Evolutionary conservation across 768 basidiomycete species (phyloP).

Genomic region (Dacryopinax spathularia): DNA sequence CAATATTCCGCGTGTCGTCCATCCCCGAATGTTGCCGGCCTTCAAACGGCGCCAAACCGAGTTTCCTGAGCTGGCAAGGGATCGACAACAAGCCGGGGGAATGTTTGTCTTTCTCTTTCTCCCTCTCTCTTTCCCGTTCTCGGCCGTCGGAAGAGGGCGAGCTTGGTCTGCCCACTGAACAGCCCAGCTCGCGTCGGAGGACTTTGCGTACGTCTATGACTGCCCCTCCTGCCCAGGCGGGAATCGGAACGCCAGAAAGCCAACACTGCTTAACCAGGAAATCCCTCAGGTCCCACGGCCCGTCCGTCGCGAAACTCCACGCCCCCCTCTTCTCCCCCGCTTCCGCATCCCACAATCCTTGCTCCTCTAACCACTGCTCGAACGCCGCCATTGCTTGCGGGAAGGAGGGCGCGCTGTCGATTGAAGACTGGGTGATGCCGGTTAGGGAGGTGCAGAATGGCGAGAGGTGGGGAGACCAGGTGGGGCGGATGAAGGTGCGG

Average conservation of each 20-base stretch:
- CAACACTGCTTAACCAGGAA: conserved; percentile 16
- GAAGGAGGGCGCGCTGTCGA: conserved; percentile 66
- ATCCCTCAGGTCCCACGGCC: conserved; percentile 17
- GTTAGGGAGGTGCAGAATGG: conserved; percentile 77
- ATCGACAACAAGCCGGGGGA: conserved; percentile 25
- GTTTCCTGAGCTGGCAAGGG: conserved; percentile 54
- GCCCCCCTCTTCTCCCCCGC: not conserved
- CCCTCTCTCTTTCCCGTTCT: not conserved
- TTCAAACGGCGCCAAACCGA: conserved; percentile 59
- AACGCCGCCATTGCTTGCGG: conserved; percentile 50
- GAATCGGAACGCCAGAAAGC: conserved; percentile 42
- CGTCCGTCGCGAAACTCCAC: conserved; percentile 16
- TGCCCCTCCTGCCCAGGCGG: conserved; percentile 58
- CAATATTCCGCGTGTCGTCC: conserved; percentile 82
- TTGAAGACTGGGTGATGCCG: conserved; percentile 82
- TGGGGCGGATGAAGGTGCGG: conserved; percentile 74
- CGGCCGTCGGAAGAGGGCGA: not conserved
- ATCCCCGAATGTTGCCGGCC: conserved; percentile 82
- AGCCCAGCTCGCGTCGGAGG: conserved; percentile 27
- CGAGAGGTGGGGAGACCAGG: conserved; percentile 69
- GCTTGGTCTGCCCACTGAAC: not conserved
- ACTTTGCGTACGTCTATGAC: conserved; percentile 57
- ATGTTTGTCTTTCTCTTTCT: not conserved
- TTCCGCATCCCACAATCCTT: conserved; percentile 42
- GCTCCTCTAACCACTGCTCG: conserved; percentile 49